Percentiles rank a stretch among this genome's conserved stretches.
These are phyloP conservation scores for Seiridium cupressi DNA, from an alignment of 2,329 filamentous ascomycete genomes.

Conservation along the genomic window DNA sequence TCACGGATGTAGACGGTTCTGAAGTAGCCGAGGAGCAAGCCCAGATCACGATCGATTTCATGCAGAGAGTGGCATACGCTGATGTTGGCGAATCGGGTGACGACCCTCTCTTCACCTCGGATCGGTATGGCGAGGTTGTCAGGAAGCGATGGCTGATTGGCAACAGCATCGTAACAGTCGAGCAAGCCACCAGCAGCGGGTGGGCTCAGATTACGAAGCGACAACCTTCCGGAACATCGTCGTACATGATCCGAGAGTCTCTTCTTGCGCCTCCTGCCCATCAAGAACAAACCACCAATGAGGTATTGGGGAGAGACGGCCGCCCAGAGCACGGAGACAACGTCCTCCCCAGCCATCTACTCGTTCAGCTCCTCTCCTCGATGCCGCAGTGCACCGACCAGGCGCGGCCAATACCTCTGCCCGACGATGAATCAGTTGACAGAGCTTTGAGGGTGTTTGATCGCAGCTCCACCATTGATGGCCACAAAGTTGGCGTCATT, in stretches of 20 bases:
- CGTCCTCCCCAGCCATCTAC: constrained; percentile 70
- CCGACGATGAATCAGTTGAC: constrained; percentile 64
- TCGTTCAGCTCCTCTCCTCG: constrained; percentile 67
- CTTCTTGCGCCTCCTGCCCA: constrained; percentile 57
- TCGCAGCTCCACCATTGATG: constrained; percentile 84
- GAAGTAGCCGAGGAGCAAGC: constrained; percentile 87
- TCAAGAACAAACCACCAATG: constrained; percentile 47
- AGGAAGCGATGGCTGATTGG: constrained; percentile 72
- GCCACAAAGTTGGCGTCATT: constrained; percentile 91
- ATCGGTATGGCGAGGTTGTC: constrained; percentile 63
- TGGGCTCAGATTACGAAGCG: constrained; percentile 71
- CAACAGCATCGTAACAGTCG: constrained; percentile 71
- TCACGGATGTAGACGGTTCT: constrained; percentile 72
- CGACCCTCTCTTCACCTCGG: constrained; percentile 63
- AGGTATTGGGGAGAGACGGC: constrained; percentile 44
- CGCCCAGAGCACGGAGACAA: constrained; percentile 53
- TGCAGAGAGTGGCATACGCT: constrained; percentile 84
- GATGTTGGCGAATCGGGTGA: constrained; percentile 76
- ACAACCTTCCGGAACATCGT: constrained; percentile 67
- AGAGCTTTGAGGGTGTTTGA: constrained; percentile 82
- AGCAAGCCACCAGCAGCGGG: constrained; percentile 65
- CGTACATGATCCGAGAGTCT: constrained; percentile 58
- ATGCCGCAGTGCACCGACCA: constrained; percentile 55
- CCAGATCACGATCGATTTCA: constrained; percentile 89
- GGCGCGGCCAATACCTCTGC: constrained; percentile 72